A percentile compares a stretch with the other conserved stretches of the same genome.
phyloP scores from a whole-genome alignment of 1,284 basidiomycete genomes.

The Trametes polyzona region DNA sequence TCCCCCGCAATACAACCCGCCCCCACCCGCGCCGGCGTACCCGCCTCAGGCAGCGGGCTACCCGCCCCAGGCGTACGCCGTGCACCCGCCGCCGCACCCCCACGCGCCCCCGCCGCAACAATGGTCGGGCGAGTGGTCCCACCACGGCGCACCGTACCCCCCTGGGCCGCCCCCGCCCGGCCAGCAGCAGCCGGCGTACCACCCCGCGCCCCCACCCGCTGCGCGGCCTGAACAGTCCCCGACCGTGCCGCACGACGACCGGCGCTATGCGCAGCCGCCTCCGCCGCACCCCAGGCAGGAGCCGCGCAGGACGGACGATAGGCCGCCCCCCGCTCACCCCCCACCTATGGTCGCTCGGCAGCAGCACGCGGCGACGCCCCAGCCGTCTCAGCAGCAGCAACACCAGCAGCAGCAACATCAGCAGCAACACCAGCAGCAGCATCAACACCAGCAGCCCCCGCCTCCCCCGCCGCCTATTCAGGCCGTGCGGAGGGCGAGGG shows the following conservation, averaged over 20 bases:
- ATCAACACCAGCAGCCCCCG: constrained; percentile 11
- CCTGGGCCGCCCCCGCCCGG: constrained; percentile 31
- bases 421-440: too few species aligned
- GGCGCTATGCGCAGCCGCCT: constrained; percentile 27
- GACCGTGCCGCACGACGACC: constrained; percentile 23
- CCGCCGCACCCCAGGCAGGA: constrained; percentile 34
- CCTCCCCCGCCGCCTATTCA: constrained; percentile 12
- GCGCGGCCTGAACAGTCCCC: constrained; percentile 36
- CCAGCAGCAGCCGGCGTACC: constrained; percentile 24
- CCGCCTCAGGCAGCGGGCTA: constrained; percentile 34
- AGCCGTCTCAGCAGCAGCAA: background rate
- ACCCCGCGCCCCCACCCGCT: background rate
- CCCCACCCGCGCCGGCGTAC: constrained; percentile 26
- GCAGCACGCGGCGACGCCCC: constrained; percentile 23
- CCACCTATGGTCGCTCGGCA: background rate
- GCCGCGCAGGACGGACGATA: constrained; percentile 33
- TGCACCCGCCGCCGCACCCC: constrained; percentile 36
- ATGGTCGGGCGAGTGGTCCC: constrained; percentile 35
- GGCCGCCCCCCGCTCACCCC: constrained; percentile 26
- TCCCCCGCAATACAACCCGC: constrained; percentile 37
- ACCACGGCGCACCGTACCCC: constrained; percentile 31
- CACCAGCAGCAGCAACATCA: too few species aligned
- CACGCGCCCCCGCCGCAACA: constrained; percentile 39
- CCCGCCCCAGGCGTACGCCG: constrained; percentile 38
- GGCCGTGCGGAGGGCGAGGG: constrained; percentile 30